A percentile compares a stretch with the other conserved stretches of the same genome.
Evolutionary conservation across 805 yeast genomes (phyloP).

Genomic region (Wickerhamiella azymoides): DNA sequence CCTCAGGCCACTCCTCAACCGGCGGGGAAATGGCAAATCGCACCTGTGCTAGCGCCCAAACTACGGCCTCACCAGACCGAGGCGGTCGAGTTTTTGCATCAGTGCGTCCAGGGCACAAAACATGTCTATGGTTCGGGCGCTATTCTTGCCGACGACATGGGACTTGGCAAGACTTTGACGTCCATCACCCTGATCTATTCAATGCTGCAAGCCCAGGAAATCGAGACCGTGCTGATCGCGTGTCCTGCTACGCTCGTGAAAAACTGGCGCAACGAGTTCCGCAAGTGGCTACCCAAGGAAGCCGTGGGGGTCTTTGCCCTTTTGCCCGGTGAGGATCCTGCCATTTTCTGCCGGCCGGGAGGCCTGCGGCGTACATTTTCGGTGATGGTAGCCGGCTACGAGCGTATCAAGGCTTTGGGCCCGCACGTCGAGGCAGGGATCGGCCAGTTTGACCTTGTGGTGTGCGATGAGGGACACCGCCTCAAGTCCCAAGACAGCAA

Average conservation of each 20-base stretch:
- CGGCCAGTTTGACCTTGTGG: conserved; percentile 45
- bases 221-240: conserved; percentile 56
- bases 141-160: conserved; percentile 93
- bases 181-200: conserved; percentile 80
- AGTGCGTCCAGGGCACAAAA: conserved; percentile 62
- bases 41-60: conserved; percentile 6
- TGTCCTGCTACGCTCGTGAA: conserved; percentile 83
- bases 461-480: conserved; percentile 95
- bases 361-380: conserved; percentile 61
- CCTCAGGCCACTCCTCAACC: too few species aligned
- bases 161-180: conserved; percentile 80
- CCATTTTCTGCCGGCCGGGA: conserved; percentile 29
- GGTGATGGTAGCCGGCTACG: conserved; percentile 78
- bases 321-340: conserved; percentile 38
- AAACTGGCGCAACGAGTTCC: conserved; percentile 82
- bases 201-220: conserved; percentile 33
- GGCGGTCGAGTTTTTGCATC: conserved; percentile 70
- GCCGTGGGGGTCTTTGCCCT: conserved; percentile 53
- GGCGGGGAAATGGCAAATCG: neutral
- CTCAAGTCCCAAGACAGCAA: conserved; percentile 65
- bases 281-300: conserved; percentile 68
- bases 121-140: conserved; percentile 49
- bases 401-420: conserved; percentile 44
- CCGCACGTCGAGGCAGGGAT: conserved; percentile 6
- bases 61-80: conserved; percentile 79